A percentile compares a stretch with the other conserved stretches of the same genome.
phyloP scores from a whole-genome alignment of 805 yeast genomes.

The Middelhovenomyces tepae region DNA sequence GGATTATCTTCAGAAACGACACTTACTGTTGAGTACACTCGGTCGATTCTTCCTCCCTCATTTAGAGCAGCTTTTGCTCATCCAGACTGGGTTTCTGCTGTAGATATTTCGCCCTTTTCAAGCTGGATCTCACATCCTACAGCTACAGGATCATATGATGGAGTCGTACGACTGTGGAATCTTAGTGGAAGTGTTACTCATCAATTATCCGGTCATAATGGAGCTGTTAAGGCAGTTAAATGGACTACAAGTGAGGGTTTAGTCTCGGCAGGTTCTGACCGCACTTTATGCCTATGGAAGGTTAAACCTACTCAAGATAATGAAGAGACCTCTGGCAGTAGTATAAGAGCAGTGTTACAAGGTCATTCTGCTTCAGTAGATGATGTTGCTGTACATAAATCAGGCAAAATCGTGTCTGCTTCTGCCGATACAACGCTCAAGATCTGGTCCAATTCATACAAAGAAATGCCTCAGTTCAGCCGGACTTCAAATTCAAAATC shows the following conservation, averaged over 20 bases:
- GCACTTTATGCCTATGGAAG: slow-evolving; percentile 84
- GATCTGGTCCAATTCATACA: slow-evolving; percentile 80
- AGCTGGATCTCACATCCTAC: slow-evolving; percentile 2
- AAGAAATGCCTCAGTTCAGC: slow-evolving; percentile 63
- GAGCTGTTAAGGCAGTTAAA: slow-evolving; percentile 72
- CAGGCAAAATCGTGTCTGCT: slow-evolving; percentile 64
- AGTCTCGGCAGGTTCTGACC: slow-evolving; percentile 81
- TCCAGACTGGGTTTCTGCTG: slow-evolving; percentile 91
- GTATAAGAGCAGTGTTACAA: slow-evolving; percentile 72
- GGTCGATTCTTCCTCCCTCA: slow-evolving; percentile 92
- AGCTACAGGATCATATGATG: slow-evolving; percentile 85
- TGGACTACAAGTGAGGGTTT: slow-evolving; percentile 71
- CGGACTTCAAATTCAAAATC: slow-evolving; percentile 32
- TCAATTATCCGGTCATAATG: slow-evolving; percentile 82
- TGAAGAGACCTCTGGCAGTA: slow-evolving; percentile 37
- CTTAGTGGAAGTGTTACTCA: slow-evolving; percentile 69
- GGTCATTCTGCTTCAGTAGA: slow-evolving; percentile 90
- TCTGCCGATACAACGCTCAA: slow-evolving; percentile 74
- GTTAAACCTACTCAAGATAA: slow-evolving; percentile 37
- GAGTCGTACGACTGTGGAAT: slow-evolving; percentile 85
- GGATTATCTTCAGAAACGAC: slow-evolving; percentile 79
- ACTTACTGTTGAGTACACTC: slow-evolving; percentile 76
- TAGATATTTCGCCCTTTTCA: slow-evolving; percentile 35
- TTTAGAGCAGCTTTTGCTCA: slow-evolving; percentile 79
- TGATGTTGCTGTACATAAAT: slow-evolving; percentile 50